Evolutionary conservation across 345 rosid genomes (phyloP), one percentile per base, ranked within the genome.

Genomic region (Citrus australasica): DNA sequence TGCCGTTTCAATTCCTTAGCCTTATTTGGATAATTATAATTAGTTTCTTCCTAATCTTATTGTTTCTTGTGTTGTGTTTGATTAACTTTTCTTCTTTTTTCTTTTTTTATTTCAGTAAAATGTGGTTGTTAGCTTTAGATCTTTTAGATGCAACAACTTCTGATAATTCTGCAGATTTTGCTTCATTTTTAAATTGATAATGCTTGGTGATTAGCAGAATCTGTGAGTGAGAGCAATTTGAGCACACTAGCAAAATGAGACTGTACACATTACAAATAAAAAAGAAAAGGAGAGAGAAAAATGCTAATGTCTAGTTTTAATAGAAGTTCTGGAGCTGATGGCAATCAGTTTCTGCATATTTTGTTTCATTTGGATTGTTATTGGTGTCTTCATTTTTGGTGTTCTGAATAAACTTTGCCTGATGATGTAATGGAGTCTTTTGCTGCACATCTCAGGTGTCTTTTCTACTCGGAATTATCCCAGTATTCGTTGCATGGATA

Each of bases 401-500:
- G n/a, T 17, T 53, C 24, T 21, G 24, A 40, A 53, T 11, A 40
- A 67, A 67, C 33, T 27, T 77, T 70, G 27, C 55, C 66, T 33
- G 38, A 66, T 24, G 42, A 30, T 42, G 30, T 79, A 65, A 68
- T 79, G 68, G 32, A 58, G 55, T 25, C 33, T 67, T 80, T 78
- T 62, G 42, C 53, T 86, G 51, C 81, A 56, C 70, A 73, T 81
- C 71, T 28, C 90, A 94, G 99, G 95, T 96, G 63, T 92, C 99
- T 72, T 94, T 94, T 83, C 79, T 96, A 78, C 92, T 96, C 1
- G 99, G 98, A 67, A 79, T 97, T 58, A 83, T 90, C 48, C 98
- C 99, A 13, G 81, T 94, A 66, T 87, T 93, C 82, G 76, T 94
- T 11, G 93, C 96, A 67, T 97, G 99, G 98, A 82, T 92, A 76